Conservation (phyloP, 176 grass and related monocot genomes). For the Juncus effusus region DNA sequence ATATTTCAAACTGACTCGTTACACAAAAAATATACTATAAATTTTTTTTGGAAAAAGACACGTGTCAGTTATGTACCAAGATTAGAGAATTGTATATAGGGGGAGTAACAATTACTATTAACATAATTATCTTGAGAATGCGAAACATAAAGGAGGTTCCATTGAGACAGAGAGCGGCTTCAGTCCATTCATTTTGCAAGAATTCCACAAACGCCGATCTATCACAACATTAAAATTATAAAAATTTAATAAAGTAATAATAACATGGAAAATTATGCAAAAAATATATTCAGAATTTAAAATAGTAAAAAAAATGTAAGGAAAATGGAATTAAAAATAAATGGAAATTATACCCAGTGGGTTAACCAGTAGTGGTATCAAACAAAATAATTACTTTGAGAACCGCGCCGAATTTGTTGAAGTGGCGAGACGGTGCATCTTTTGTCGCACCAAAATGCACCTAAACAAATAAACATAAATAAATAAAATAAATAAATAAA, state of each 20-base stretch:
- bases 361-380: too few relatives aligned
- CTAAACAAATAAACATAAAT: not conserved
- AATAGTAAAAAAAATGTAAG: slow-evolving; percentile 19
- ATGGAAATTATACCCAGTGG: too few relatives aligned
- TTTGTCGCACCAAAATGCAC: slow-evolving; percentile 48
- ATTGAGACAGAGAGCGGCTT: slow-evolving; percentile 47
- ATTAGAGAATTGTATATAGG: too few relatives aligned
- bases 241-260: too few relatives aligned
- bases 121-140: slow-evolving; percentile 58
- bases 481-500: not conserved
- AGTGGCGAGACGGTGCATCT: slow-evolving; percentile 21
- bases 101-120: slow-evolving; percentile 13
- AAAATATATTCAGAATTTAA: too few relatives aligned
- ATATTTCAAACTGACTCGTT: too few relatives aligned
- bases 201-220: slow-evolving; percentile 83
- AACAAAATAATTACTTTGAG: slow-evolving; percentile 47
- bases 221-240: not conserved
- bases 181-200: slow-evolving; percentile 61
- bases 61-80: too few relatives aligned
- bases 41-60: too few relatives aligned
- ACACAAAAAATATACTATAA: too few relatives aligned
- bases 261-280: too few relatives aligned
- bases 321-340: too few relatives aligned
- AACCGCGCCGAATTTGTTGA: slow-evolving; percentile 75
- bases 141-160: slow-evolving; percentile 89